Percentiles rank a stretch among this genome's conserved stretches.
phyloP scores from a whole-genome alignment of 495 filamentous ascomycete species.

The Penicillium verhagenii region DNA sequence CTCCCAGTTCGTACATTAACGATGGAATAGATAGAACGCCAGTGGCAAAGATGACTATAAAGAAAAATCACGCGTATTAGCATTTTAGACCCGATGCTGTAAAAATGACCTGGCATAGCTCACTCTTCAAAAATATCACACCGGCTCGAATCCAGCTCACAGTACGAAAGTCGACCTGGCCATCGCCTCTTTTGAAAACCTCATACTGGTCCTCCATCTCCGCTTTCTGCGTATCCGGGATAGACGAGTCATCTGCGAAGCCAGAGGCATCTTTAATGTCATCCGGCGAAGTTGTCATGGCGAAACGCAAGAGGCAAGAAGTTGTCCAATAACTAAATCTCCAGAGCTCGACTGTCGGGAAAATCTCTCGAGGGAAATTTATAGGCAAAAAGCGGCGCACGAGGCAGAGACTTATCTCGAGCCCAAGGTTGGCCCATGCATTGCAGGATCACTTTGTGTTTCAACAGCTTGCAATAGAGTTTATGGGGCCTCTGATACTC shows the following conservation, averaged over 20 bases:
- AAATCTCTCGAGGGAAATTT: constrained; percentile 5
- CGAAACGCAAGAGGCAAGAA: neutral
- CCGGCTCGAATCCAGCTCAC: constrained; percentile 56
- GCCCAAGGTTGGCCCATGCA: constrained; percentile 4
- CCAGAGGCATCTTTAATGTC: constrained; percentile 21
- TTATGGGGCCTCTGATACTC: neutral
- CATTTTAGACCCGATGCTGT: neutral
- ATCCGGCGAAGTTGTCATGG: constrained; percentile 14
- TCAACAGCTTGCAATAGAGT: neutral
- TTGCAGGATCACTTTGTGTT: constrained; percentile 4
- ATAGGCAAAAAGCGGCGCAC: neutral
- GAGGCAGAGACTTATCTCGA: constrained; percentile 11
- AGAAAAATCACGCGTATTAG: neutral
- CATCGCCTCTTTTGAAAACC: constrained; percentile 51
- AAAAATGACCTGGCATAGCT: neutral
- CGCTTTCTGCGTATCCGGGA: constrained; percentile 10
- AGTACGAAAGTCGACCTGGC: constrained; percentile 55
- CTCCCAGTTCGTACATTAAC: constrained; percentile 60
- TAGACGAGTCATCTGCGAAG: constrained; percentile 1
- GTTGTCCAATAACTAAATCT: neutral
- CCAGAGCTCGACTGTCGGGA: neutral
- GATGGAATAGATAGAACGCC: constrained; percentile 62
- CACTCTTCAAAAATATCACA: constrained; percentile 57
- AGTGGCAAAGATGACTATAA: constrained; percentile 47
- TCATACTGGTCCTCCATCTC: constrained; percentile 36